A percentile compares a stretch with the other conserved stretches of the same genome.
Evolutionary conservation across 164 flowering plant genomes (phyloP).

Genomic region (Kalanchoe fedtschenkoi): DNA sequence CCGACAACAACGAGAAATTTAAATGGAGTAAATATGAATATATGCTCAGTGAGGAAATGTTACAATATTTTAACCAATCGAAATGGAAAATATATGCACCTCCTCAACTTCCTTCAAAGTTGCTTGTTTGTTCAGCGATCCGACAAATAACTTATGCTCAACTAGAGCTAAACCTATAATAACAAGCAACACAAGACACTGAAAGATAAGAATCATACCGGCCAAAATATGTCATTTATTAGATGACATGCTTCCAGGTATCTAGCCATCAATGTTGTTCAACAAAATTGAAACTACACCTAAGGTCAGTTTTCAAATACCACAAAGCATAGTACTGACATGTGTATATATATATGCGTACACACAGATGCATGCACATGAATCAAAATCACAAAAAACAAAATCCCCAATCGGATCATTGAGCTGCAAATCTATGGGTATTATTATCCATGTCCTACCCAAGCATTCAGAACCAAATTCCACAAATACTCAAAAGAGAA

Average conservation of each 20-base stretch:
- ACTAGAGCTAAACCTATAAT: slow-evolving; percentile 50
- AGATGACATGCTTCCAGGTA: not conserved
- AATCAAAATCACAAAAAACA: too few species aligned
- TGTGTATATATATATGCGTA: too few species aligned
- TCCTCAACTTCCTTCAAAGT: slow-evolving; percentile 86
- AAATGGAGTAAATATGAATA: not conserved
- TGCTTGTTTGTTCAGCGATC: slow-evolving; percentile 84
- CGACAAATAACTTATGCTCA: slow-evolving; percentile 90
- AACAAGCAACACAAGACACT: slow-evolving; percentile 3
- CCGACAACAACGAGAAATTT: not conserved
- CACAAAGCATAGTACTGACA: too few species aligned
- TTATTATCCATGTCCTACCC: too few species aligned
- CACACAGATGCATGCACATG: too few species aligned
- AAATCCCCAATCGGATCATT: too few species aligned
- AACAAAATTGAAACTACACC: not conserved
- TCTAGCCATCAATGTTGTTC: not conserved
- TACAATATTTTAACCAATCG: not conserved
- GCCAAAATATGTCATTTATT: not conserved
- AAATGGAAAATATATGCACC: slow-evolving; percentile 28
- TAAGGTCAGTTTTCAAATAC: not conserved
- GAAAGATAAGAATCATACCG: slow-evolving; percentile 1
- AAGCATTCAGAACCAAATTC: too few species aligned
- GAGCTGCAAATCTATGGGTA: too few species aligned
- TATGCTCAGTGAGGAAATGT: not conserved
- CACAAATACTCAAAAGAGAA: too few species aligned